A percentile compares a stretch with the other conserved stretches of the same genome.
phyloP scores from a whole-genome alignment of 306 rosid species.

The Prinsepia uniflora region DNA sequence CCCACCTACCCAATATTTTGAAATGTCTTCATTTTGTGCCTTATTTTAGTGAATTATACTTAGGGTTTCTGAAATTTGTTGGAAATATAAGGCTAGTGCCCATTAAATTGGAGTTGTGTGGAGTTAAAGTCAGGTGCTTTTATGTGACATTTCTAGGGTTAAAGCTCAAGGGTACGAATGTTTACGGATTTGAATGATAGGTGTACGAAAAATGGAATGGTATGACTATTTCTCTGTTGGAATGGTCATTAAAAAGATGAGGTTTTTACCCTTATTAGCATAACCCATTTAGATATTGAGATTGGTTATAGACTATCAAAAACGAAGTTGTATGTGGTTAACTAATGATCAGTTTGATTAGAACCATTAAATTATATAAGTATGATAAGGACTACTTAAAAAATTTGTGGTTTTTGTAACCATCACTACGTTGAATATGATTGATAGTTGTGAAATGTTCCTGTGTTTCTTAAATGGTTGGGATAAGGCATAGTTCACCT shows the following conservation, averaged over 20 bases:
- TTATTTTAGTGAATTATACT: neutral
- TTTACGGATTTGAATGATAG: neutral
- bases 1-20: neutral
- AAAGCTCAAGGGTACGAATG: neutral
- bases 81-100: neutral
- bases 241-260: neutral
- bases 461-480: conserved; percentile 11
- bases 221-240: neutral
- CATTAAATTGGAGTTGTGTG: neutral
- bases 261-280: neutral
- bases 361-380: too few relatives aligned
- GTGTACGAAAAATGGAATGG: neutral
- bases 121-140: neutral
- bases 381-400: neutral
- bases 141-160: neutral
- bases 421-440: neutral
- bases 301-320: neutral
- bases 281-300: neutral
- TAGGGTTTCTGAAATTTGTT: conserved; percentile 3
- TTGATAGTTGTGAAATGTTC: neutral
- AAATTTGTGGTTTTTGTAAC: neutral
- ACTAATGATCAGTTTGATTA: neutral
- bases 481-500: neutral
- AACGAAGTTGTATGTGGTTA: neutral
- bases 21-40: neutral